A percentile compares a stretch with the other conserved stretches of the same genome.
Evolutionary conservation across 2,329 filamentous ascomycete genomes (phyloP).

Genomic region (Dryadomyces quercivorus): DNA sequence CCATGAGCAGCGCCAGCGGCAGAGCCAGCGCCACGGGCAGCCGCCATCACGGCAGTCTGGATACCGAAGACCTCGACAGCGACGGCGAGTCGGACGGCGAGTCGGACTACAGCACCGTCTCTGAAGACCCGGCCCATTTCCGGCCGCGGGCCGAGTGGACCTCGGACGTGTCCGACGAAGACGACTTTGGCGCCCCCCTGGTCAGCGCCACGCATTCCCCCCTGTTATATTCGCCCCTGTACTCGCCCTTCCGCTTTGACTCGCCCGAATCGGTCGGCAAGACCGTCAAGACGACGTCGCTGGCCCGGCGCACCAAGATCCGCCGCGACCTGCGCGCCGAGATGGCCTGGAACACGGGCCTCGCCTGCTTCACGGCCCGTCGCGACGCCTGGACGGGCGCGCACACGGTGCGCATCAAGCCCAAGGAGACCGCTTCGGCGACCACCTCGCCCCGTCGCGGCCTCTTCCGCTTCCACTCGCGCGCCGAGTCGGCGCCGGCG

Average conservation of each 20-base stretch:
- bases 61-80: conserved; percentile 20
- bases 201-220: background rate
- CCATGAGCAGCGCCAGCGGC: too few species aligned
- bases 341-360: conserved; percentile 66
- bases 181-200: conserved; percentile 14
- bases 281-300: conserved; percentile 26
- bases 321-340: conserved; percentile 49
- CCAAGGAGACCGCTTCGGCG: conserved; percentile 27
- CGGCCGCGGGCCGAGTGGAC: conserved; percentile 41
- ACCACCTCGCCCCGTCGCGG: conserved; percentile 33
- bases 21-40: background rate
- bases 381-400: conserved; percentile 82
- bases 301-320: conserved; percentile 41
- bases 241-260: conserved; percentile 39
- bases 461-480: conserved; percentile 34
- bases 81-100: conserved; percentile 28
- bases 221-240: conserved; percentile 11
- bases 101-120: conserved; percentile 45
- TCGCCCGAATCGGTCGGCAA: conserved; percentile 33
- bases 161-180: conserved; percentile 43
- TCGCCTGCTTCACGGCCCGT: conserved; percentile 66
- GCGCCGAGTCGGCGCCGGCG: conserved; percentile 8
- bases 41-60: too few species aligned
- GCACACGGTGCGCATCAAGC: conserved; percentile 41
- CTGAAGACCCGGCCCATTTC: conserved; percentile 39